phyloP scores from a whole-genome alignment of 176 grass and related monocot species.

The Rhynchospora pubera region DNA sequence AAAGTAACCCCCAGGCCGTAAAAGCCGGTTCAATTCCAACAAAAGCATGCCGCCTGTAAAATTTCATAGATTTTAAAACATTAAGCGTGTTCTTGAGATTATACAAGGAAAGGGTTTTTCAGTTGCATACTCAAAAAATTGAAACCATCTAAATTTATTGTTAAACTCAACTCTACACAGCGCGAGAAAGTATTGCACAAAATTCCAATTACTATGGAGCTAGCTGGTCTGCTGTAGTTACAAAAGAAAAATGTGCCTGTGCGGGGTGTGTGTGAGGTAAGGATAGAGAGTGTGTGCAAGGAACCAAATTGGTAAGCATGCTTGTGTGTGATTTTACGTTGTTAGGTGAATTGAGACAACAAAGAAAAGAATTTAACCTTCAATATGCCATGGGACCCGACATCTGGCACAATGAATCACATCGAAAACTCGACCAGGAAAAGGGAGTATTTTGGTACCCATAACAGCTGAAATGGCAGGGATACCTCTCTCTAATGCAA shows the following conservation, averaged over 20 bases:
- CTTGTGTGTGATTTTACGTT: background rate
- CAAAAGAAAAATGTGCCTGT: background rate
- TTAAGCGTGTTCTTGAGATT: background rate
- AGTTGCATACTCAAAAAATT: background rate
- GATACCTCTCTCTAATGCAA: slow-evolving; percentile 96
- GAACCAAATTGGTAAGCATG: background rate
- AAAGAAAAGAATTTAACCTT: slow-evolving; percentile 40
- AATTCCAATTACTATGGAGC: background rate
- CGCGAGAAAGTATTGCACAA: background rate
- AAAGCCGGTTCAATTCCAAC: slow-evolving; percentile 82
- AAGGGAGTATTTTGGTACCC: slow-evolving; percentile 96
- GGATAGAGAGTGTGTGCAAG: background rate
- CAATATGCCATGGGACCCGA: slow-evolving; percentile 94
- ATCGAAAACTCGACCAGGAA: slow-evolving; percentile 84
- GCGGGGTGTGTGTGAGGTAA: background rate
- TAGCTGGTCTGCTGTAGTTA: background rate
- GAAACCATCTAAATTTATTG: slow-evolving; percentile 11
- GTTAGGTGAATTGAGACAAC: background rate
- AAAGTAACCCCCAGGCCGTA: slow-evolving; percentile 96
- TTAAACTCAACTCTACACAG: background rate
- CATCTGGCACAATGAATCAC: slow-evolving; percentile 90
- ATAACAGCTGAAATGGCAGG: slow-evolving; percentile 98
- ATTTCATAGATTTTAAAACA: background rate
- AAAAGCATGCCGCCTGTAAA: slow-evolving; percentile 87
- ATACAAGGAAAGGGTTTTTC: background rate